Conservation (phyloP, 1,139 yeast genomes). For the Geotrichum carabidarum region DNA sequence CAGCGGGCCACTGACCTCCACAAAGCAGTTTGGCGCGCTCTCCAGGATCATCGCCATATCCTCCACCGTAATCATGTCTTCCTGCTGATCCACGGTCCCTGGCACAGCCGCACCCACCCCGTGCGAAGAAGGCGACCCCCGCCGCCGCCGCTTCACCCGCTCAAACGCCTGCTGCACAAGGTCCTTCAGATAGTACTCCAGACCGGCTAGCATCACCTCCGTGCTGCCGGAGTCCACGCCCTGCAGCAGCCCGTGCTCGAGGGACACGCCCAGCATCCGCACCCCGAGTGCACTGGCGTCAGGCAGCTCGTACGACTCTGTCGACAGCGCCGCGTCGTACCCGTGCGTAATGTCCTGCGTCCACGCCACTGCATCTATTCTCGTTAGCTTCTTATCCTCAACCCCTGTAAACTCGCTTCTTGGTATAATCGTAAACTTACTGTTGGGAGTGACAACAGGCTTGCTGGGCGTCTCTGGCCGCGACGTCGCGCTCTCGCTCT, state of each 20-base stretch:
- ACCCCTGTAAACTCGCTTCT: neutral
- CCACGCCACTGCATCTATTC: slow-evolving; percentile 58
- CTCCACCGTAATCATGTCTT: slow-evolving; percentile 33
- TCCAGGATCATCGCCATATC: slow-evolving; percentile 34
- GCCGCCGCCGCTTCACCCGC: slow-evolving; percentile 24
- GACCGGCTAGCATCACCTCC: slow-evolving; percentile 70
- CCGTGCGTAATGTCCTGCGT: slow-evolving; percentile 90
- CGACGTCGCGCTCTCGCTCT: neutral
- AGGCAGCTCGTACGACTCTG: slow-evolving; percentile 77
- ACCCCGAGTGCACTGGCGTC: slow-evolving; percentile 66
- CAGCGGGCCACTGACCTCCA: slow-evolving; percentile 35
- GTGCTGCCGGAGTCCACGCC: slow-evolving; percentile 66
- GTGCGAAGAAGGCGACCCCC: neutral
- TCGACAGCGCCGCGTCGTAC: slow-evolving; percentile 75
- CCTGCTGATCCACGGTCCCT: slow-evolving; percentile 19
- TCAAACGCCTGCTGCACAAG: slow-evolving; percentile 74
- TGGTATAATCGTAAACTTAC: neutral
- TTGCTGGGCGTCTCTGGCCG: neutral
- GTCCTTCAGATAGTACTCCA: slow-evolving; percentile 72
- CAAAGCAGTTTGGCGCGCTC: slow-evolving; percentile 33
- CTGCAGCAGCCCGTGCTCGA: slow-evolving; percentile 90
- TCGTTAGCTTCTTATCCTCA: slow-evolving; percentile 7
- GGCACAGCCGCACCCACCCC: no score
- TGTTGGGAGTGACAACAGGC: neutral
- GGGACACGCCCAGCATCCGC: slow-evolving; percentile 73